Base-by-base conservation (phyloP, 176 grass and related monocot genomes). In the Paspalum notatum region DNA sequence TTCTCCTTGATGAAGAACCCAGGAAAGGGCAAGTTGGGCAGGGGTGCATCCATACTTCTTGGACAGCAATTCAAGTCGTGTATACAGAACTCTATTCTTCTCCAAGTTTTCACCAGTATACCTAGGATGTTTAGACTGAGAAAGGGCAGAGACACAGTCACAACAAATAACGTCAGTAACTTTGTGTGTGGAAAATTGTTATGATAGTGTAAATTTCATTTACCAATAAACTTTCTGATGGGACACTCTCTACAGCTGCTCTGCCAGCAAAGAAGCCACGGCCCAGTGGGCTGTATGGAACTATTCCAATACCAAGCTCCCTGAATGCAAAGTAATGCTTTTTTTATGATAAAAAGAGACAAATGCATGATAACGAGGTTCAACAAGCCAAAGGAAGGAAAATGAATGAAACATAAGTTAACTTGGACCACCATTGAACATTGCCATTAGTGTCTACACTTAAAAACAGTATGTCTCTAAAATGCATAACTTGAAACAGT, bases 221-320 rank as follows among this genome's bases (percentile, higher is more conserved):
- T 89, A 94, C 94, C 87, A 92, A 59, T 48, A 83, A 70, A 69
- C 87, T 92, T 59, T 80, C 88, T 62, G 84, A 62, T 63, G 95
- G 78, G 61, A 93, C 18, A 24, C 40, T 66, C 72, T 94, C 83
- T 54, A 83, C 83, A 24, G 74, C 76, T 72, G 79, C 87, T 82
- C 69, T 91, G 47, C 95, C 95, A 83, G 80, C 95, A 66, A 98
- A 98, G 67, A 98, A 98, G 17, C 90, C 95, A 62, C 82, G 88
- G 39, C 66, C 90, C 55, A 97, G 80, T 61, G 95, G 95, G 74
- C 90, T 92, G 52, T 97, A 94, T 32, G 95, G 78, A 77, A 97
- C 82, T 26, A 97, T 77, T 64, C 87, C 87, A 87, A 94, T 93
- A 17, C 90, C 95, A 81, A 94, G 88, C 69, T 98, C 81, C 69